phyloP scores from a whole-genome alignment of 1,284 basidiomycete species.

The Schizopora paradoxa region DNA sequence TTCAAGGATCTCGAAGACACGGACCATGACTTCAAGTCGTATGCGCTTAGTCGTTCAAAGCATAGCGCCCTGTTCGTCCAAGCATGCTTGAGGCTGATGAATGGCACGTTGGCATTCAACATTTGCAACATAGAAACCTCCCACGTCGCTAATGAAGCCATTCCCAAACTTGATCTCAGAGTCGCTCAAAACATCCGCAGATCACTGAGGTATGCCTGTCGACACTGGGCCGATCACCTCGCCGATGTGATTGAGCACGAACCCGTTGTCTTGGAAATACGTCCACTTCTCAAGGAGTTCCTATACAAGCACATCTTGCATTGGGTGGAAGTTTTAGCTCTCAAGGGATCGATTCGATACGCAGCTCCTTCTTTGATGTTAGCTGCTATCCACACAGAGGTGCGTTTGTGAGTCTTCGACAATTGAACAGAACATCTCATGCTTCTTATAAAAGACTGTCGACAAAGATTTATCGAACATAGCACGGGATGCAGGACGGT shows the following conservation, averaged over 20 bases:
- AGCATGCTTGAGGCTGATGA: conserved; percentile 4
- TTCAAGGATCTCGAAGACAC: too few species aligned
- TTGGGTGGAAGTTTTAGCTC: background rate
- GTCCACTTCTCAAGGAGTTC: background rate
- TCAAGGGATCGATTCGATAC: too few species aligned
- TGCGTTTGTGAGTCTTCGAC: too few species aligned
- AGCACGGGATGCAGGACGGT: too few species aligned
- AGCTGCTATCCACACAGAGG: too few species aligned
- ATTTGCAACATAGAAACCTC: conserved; percentile 12
- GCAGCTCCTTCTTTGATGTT: too few species aligned
- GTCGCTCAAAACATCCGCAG: background rate
- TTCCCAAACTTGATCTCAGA: background rate
- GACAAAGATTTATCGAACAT: too few species aligned
- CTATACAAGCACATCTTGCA: background rate
- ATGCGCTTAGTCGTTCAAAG: background rate
- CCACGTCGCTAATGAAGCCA: background rate
- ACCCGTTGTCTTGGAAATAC: background rate
- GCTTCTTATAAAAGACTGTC: too few species aligned
- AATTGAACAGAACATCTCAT: background rate
- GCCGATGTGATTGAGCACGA: conserved; percentile 1
- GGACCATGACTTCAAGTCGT: too few species aligned
- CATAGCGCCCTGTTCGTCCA: background rate
- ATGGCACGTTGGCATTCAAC: conserved; percentile 19
- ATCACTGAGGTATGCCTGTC: conserved; percentile 1
- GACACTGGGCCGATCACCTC: conserved; percentile 6